Conservation (phyloP, 1,284 basidiomycete genomes). For the Cutaneotrichosporon arboriforme region DNA sequence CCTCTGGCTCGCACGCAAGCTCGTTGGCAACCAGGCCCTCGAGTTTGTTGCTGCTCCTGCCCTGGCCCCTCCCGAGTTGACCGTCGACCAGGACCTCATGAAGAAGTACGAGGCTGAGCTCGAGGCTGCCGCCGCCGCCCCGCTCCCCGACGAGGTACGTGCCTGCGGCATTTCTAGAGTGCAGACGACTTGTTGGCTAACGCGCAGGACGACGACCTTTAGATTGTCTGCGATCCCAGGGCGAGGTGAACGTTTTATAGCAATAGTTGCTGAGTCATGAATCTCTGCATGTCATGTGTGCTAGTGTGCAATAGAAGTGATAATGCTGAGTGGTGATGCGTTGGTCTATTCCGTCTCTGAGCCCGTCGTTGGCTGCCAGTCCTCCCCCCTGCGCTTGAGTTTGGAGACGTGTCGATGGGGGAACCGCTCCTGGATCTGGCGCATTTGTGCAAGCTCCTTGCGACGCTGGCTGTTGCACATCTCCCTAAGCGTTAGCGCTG, state of each 20-base stretch:
- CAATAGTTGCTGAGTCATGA: conserved; percentile 22
- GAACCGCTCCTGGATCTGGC: conserved; percentile 42
- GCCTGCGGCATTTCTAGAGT: conserved; percentile 6
- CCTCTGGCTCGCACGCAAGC: conserved; percentile 98
- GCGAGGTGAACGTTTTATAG: conserved; percentile 5
- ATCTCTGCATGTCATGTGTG: conserved; percentile 20
- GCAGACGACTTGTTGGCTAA: neutral
- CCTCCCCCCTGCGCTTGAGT: conserved; percentile 23
- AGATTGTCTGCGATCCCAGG: conserved; percentile 12
- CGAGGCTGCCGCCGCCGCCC: conserved; percentile 54
- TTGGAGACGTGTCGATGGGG: conserved; percentile 45
- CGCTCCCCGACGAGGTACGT: conserved; percentile 49
- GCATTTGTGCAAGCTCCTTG: conserved; percentile 41
- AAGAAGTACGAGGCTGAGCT: conserved; percentile 82
- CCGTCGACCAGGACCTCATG: conserved; percentile 66
- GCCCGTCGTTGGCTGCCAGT: conserved; percentile 8
- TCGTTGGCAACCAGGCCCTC: conserved; percentile 83
- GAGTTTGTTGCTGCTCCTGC: conserved; percentile 97
- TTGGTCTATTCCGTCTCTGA: neutral
- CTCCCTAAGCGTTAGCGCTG: conserved; percentile 28
- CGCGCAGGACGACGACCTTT: conserved; percentile 44
- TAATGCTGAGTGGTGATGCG: conserved; percentile 2
- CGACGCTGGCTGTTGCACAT: conserved; percentile 37
- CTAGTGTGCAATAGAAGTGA: neutral
- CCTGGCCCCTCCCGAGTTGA: conserved; percentile 88